A percentile compares a stretch with the other conserved stretches of the same genome.
Conservation (phyloP, 257 asterid species). For the Buddleja alternifolia region DNA sequence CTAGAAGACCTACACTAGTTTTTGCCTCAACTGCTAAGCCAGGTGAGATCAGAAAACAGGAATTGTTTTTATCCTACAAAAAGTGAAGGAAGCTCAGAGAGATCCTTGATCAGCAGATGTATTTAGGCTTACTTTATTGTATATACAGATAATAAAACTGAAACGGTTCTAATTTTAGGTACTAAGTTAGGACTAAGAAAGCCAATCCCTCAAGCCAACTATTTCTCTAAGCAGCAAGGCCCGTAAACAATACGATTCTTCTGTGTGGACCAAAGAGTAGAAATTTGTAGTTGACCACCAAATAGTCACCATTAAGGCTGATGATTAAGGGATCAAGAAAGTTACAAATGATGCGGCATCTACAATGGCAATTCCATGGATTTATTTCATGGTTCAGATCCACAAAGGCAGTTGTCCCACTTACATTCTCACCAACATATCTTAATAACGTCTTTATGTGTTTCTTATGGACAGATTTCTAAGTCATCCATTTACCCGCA, state of each 20-base stretch:
- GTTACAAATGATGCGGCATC: not conserved
- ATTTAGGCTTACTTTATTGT: not conserved
- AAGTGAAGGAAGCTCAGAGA: not conserved
- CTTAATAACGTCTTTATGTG: not conserved
- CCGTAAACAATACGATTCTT: not conserved
- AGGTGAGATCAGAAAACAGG: slow-evolving; percentile 18
- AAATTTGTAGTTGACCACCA: not conserved
- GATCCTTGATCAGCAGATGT: not conserved
- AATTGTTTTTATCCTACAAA: slow-evolving; percentile 1
- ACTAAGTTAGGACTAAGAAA: slow-evolving; percentile 7
- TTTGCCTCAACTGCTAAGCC: slow-evolving; percentile 12
- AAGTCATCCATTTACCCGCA: not conserved
- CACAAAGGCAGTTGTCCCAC: no score
- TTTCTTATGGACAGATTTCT: not conserved
- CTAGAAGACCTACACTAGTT: slow-evolving; percentile 1
- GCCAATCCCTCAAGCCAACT: slow-evolving; percentile 4
- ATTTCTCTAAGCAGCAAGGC: not conserved
- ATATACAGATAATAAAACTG: slow-evolving; percentile 11
- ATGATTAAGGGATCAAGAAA: not conserved
- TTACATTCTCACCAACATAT: not conserved
- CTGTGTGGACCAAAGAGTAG: not conserved
- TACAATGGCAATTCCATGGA: not conserved
- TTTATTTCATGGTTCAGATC: not conserved
- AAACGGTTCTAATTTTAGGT: not conserved
- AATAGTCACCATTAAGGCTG: not conserved